These are phyloP conservation scores for Coccinonectria pachysandricola DNA, from an alignment of 2,329 filamentous ascomycete genomes.

Conservation along the genomic window DNA sequence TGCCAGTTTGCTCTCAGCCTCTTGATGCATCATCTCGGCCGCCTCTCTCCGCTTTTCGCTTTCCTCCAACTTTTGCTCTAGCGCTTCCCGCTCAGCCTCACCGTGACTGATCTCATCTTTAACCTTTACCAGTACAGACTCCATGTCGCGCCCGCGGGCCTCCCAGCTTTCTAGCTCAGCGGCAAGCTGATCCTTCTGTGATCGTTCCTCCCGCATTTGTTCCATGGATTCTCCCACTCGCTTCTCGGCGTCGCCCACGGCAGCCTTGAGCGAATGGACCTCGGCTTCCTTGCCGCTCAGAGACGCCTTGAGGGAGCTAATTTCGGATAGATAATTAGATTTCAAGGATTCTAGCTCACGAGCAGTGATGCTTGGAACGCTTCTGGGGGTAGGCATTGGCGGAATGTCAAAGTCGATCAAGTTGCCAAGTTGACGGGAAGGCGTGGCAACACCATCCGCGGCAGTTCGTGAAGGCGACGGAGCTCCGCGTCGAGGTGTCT, in stretches of 20 bases:
- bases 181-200: slow-evolving; percentile 58
- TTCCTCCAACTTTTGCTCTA: slow-evolving; percentile 67
- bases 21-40: slow-evolving; percentile 64
- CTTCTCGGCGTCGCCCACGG: slow-evolving; percentile 82
- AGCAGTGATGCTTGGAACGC: slow-evolving; percentile 80
- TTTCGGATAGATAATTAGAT: slow-evolving; percentile 81
- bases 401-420: slow-evolving; percentile 74
- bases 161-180: slow-evolving; percentile 77
- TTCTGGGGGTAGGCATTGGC: slow-evolving; percentile 85
- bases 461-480: slow-evolving; percentile 23
- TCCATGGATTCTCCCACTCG: slow-evolving; percentile 81
- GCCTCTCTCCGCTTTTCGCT: slow-evolving; percentile 64
- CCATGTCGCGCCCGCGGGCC: slow-evolving; percentile 75
- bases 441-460: slow-evolving; percentile 30
- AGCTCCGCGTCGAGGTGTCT: slow-evolving; percentile 34
- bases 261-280: slow-evolving; percentile 74
- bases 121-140: slow-evolving; percentile 66
- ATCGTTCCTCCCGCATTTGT: slow-evolving; percentile 67
- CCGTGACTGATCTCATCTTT: slow-evolving; percentile 70
- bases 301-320: slow-evolving; percentile 86
- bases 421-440: slow-evolving; percentile 49
- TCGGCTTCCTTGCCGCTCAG: slow-evolving; percentile 90
- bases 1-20: slow-evolving; percentile 66
- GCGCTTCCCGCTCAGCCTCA: slow-evolving; percentile 71
- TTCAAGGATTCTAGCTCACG: slow-evolving; percentile 89